phyloP scores from a whole-genome alignment of 202 grass and related monocot genomes.

The Bolboschoenoplectus hybrid region DNA sequence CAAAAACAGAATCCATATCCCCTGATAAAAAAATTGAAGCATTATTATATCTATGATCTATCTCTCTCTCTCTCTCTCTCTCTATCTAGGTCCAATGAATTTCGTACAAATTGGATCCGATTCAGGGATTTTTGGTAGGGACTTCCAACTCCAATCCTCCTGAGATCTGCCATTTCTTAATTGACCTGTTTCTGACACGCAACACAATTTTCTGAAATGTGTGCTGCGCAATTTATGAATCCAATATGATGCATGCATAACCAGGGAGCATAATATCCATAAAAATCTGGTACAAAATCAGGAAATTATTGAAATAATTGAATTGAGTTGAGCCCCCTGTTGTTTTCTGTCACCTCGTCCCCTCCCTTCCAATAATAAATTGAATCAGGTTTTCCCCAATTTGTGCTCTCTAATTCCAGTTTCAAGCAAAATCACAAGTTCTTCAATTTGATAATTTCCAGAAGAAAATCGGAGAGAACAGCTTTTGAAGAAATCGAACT shows the following conservation, averaged over 20 bases:
- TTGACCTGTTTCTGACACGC: neutral
- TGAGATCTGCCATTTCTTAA: neutral
- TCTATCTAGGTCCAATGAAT: neutral
- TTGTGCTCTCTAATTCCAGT: neutral
- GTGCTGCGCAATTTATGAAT: neutral
- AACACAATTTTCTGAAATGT: neutral
- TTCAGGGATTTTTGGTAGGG: neutral
- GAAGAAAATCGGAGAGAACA: neutral
- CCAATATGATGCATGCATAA: neutral
- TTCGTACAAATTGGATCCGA: neutral
- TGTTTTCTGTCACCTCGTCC: neutral
- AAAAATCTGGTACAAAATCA: conserved; percentile 14
- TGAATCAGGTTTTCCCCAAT: neutral
- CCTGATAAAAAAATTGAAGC: too few species aligned
- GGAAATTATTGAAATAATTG: neutral
- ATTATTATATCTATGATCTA: too few species aligned
- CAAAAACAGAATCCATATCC: too few species aligned
- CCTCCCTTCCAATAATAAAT: neutral
- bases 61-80: too few species aligned
- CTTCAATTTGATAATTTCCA: neutral
- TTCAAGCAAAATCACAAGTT: neutral
- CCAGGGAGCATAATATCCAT: neutral
- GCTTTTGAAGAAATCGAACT: neutral
- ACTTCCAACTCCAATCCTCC: neutral
- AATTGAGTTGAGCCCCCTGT: neutral